Percentiles rank a stretch among this genome's conserved stretches.
Conservation (phyloP, 345 rosid genomes). For the Eucalyptus marginata region DNA sequence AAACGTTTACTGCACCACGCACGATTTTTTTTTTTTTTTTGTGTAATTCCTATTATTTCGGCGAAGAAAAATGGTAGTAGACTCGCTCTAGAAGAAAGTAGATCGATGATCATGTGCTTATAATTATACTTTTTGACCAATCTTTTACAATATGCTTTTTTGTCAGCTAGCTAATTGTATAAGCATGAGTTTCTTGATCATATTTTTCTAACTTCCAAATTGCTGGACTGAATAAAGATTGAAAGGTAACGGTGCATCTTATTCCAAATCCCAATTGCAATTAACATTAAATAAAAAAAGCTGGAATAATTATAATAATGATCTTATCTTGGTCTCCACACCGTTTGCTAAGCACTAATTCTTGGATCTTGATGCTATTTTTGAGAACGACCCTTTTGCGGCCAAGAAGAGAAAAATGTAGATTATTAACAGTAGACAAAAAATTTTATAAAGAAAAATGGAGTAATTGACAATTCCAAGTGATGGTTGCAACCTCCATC, state of each 20-base stretch:
- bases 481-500: neutral
- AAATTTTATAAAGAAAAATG: neutral
- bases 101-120: neutral
- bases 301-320: too few relatives aligned
- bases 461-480: neutral
- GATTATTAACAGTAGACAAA: neutral
- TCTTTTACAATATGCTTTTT: neutral
- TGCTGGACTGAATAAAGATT: neutral
- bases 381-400: neutral
- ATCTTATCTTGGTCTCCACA: neutral
- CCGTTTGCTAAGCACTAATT: neutral
- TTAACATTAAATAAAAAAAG: neutral
- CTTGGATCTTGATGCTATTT: neutral
- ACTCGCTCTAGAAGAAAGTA: neutral
- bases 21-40: neutral
- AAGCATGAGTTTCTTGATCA: neutral
- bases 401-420: neutral
- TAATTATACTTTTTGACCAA: neutral
- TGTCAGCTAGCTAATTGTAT: neutral
- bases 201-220: neutral
- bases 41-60: too few relatives aligned
- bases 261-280: neutral
- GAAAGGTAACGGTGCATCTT: neutral
- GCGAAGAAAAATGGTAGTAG: neutral
- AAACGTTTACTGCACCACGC: neutral